phyloP scores from a whole-genome alignment of 2,329 filamentous ascomycete species.

The Periconia macrospinosa region DNA sequence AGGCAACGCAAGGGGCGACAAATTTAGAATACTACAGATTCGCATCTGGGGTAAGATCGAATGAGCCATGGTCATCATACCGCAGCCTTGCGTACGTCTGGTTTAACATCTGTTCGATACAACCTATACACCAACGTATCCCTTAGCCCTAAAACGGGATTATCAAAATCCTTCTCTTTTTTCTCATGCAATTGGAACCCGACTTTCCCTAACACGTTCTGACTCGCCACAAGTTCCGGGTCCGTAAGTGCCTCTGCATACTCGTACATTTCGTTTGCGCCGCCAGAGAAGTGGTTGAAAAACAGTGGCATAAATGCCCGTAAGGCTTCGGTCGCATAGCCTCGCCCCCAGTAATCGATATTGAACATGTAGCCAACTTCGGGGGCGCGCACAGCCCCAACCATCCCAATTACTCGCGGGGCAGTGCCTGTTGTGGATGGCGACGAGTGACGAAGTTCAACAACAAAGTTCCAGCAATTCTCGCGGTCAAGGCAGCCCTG shows the following conservation, averaged over 20 bases:
- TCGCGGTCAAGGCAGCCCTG: slow-evolving; percentile 35
- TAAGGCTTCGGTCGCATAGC: slow-evolving; percentile 50
- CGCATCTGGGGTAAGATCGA: no score
- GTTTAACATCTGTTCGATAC: slow-evolving; percentile 15
- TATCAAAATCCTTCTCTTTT: slow-evolving; percentile 46
- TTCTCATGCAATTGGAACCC: slow-evolving; percentile 56
- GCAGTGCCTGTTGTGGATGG: slow-evolving; percentile 1
- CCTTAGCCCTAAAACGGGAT: slow-evolving; percentile 35
- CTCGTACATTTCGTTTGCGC: slow-evolving; percentile 30
- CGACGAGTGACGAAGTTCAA: slow-evolving; percentile 48
- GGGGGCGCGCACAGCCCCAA: slow-evolving; percentile 46
- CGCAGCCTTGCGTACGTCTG: background rate
- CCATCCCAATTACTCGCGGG: slow-evolving; percentile 44
- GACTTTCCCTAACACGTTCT: slow-evolving; percentile 58
- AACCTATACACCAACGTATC: slow-evolving; percentile 43
- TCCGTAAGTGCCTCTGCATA: slow-evolving; percentile 52
- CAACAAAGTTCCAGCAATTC: slow-evolving; percentile 59
- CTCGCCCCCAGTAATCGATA: slow-evolving; percentile 42
- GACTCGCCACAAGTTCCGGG: slow-evolving; percentile 55
- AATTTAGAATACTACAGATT: no score
- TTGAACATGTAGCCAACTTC: slow-evolving; percentile 50
- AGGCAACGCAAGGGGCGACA: no score
- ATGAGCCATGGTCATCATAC: background rate
- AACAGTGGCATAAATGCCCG: slow-evolving; percentile 45
- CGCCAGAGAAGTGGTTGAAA: slow-evolving; percentile 41